Conservation (phyloP, 345 rosid genomes). For the Boechera stricta region DNA sequence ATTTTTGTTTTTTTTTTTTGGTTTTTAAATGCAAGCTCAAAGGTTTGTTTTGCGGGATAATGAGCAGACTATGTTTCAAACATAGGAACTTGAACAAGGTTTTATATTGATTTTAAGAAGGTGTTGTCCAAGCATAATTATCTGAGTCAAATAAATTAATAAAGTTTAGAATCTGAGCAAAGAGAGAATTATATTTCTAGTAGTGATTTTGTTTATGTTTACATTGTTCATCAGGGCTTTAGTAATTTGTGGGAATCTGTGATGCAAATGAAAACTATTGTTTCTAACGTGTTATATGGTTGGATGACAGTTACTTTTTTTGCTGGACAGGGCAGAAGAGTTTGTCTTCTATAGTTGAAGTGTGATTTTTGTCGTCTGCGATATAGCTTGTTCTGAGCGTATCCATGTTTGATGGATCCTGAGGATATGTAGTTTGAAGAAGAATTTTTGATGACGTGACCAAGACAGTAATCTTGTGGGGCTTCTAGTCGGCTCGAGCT, state of each 20-base stretch:
- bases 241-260: slow-evolving; percentile 1
- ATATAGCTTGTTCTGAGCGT: neutral
- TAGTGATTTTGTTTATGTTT: neutral
- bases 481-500: neutral
- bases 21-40: neutral
- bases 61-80: neutral
- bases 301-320: slow-evolving; percentile 14
- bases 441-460: slow-evolving; percentile 13
- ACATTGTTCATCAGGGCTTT: slow-evolving; percentile 8
- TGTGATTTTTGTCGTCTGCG: slow-evolving; percentile 10
- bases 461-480: slow-evolving; percentile 20
- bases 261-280: slow-evolving; percentile 16
- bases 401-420: slow-evolving; percentile 28
- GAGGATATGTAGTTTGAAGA: slow-evolving; percentile 22
- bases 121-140: slow-evolving; percentile 2
- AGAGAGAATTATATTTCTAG: neutral
- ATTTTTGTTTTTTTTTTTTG: neutral
- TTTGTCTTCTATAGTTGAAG: slow-evolving; percentile 11
- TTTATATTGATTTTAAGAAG: neutral
- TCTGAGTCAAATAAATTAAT: neutral
- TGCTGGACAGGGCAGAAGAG: neutral
- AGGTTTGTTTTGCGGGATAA: neutral
- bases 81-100: slow-evolving; percentile 3
- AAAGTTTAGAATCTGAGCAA: neutral
- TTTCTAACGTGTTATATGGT: slow-evolving; percentile 1